These are phyloP conservation scores for Globisporangium splendens DNA, from an alignment of 352 stramenopile genomes.

Conservation along the genomic window DNA sequence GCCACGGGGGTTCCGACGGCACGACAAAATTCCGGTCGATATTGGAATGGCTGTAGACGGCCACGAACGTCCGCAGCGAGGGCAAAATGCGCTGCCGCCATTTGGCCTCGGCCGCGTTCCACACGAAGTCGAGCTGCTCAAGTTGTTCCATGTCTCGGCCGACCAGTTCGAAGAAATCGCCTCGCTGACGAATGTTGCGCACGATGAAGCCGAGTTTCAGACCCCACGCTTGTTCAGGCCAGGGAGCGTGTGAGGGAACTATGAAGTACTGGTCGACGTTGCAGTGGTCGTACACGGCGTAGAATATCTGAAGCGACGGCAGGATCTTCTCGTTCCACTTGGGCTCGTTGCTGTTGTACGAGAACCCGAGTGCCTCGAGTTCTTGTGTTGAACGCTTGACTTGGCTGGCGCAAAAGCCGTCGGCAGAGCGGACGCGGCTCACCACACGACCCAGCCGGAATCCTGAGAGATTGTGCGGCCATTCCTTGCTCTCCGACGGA, in stretches of 20 bases:
- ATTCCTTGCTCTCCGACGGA: slow-evolving; percentile 13
- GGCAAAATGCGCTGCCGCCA: slow-evolving; percentile 48
- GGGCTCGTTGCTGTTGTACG: slow-evolving; percentile 38
- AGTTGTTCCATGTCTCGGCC: slow-evolving; percentile 39
- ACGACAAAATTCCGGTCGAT: slow-evolving; percentile 52
- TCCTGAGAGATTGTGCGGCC: slow-evolving; percentile 23
- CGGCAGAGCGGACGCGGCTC: slow-evolving; percentile 39
- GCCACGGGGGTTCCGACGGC: slow-evolving; percentile 34
- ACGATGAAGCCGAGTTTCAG: slow-evolving; percentile 50
- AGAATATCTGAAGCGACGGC: slow-evolving; percentile 42
- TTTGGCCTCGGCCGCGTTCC: slow-evolving; percentile 36
- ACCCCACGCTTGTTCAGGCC: slow-evolving; percentile 31
- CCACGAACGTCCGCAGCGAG: slow-evolving; percentile 40
- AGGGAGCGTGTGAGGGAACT: slow-evolving; percentile 31
- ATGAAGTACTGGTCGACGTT: slow-evolving; percentile 33
- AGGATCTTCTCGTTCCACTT: slow-evolving; percentile 54
- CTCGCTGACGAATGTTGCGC: slow-evolving; percentile 45
- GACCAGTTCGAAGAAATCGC: slow-evolving; percentile 47
- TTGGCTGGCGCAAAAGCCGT: slow-evolving; percentile 21
- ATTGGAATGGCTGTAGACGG: slow-evolving; percentile 24
- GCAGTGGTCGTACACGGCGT: slow-evolving; percentile 37
- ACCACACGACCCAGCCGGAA: slow-evolving; percentile 45
- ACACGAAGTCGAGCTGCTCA: slow-evolving; percentile 54
- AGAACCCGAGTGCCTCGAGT: slow-evolving; percentile 44
- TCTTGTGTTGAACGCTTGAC: slow-evolving; percentile 28